These are phyloP conservation scores for Jaltomata sinuosa DNA, from an alignment of 257 asterid species.

Conservation along the genomic window DNA sequence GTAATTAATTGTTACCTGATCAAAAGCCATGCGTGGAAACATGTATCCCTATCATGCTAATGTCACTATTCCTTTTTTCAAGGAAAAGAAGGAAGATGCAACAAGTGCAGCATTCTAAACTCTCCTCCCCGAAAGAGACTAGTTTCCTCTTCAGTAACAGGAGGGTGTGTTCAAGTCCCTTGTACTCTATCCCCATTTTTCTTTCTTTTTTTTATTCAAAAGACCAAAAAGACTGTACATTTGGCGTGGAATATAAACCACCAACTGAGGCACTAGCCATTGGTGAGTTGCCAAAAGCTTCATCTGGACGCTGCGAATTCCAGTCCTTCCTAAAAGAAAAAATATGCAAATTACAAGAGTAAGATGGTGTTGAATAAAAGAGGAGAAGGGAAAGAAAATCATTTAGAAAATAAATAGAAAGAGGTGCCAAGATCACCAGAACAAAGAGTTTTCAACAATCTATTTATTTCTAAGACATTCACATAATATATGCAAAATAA, in stretches of 20 bases:
- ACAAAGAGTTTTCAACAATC: background rate
- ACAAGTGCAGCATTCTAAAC: constrained; percentile 36
- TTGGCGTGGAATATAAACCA: constrained; percentile 68
- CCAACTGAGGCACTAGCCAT: constrained; percentile 51
- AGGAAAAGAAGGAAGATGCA: constrained; percentile 62
- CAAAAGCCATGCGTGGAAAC: constrained; percentile 10
- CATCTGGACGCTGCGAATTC: constrained; percentile 40
- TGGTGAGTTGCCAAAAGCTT: constrained; percentile 45
- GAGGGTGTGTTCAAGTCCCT: constrained; percentile 27
- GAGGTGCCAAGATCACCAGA: background rate
- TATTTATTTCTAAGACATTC: background rate
- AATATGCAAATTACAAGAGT: background rate
- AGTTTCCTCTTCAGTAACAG: constrained; percentile 30
- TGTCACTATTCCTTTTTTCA: constrained; percentile 44
- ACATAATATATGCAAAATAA: background rate
- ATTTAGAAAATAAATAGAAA: background rate
- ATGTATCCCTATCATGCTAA: constrained; percentile 26
- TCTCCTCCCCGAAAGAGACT: constrained; percentile 32
- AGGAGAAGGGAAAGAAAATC: background rate
- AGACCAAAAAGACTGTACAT: constrained; percentile 85
- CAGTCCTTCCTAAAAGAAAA: constrained; percentile 46
- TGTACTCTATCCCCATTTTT: constrained; percentile 11
- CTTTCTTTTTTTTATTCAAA: constrained; percentile 1
- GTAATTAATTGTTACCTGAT: background rate
- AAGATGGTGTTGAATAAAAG: background rate